These are phyloP conservation scores for Carpinus fangiana DNA, from an alignment of 306 rosid genomes.

Conservation along the genomic window DNA sequence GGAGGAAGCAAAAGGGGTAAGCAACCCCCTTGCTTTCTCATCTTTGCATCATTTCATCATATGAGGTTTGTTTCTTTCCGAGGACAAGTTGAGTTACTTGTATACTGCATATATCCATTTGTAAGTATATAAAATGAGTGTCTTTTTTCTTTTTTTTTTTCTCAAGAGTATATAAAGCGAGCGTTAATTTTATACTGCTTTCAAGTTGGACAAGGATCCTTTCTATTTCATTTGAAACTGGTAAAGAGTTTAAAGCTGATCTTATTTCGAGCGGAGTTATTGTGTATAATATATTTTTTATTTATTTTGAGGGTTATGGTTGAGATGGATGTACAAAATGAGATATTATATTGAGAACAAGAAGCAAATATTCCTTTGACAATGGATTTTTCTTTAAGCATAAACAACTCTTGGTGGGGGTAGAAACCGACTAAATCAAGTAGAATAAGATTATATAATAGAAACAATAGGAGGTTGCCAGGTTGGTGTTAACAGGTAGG, in stretches of 20 bases:
- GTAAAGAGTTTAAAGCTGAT: too few relatives aligned
- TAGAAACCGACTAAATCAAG: slow-evolving; percentile 25
- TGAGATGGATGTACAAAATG: slow-evolving; percentile 1
- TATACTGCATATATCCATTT: slow-evolving; percentile 70
- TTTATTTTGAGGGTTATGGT: slow-evolving; percentile 18
- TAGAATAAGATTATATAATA: slow-evolving; percentile 21
- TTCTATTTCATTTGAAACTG: too few relatives aligned
- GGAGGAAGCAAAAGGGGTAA: slow-evolving; percentile 54
- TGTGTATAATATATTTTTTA: neutral
- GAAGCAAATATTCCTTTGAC: slow-evolving; percentile 29
- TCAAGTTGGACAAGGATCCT: neutral
- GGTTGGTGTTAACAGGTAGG: slow-evolving; percentile 1
- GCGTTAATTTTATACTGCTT: slow-evolving; percentile 57
- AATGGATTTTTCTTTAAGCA: slow-evolving; percentile 46
- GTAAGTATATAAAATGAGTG: slow-evolving; percentile 77
- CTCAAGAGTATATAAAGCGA: slow-evolving; percentile 40
- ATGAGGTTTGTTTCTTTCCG: slow-evolving; percentile 66
- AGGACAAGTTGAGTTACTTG: slow-evolving; percentile 58
- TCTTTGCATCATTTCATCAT: slow-evolving; percentile 37
- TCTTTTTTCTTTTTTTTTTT: neutral
- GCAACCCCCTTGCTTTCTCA: slow-evolving; percentile 42
- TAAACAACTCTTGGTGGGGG: slow-evolving; percentile 35
- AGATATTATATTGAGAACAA: neutral
- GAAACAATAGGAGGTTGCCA: slow-evolving; percentile 17
- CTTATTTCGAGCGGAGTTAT: neutral